Conservation (phyloP, 768 basidiomycete genomes). For the Leccinellum rugosiceps region DNA sequence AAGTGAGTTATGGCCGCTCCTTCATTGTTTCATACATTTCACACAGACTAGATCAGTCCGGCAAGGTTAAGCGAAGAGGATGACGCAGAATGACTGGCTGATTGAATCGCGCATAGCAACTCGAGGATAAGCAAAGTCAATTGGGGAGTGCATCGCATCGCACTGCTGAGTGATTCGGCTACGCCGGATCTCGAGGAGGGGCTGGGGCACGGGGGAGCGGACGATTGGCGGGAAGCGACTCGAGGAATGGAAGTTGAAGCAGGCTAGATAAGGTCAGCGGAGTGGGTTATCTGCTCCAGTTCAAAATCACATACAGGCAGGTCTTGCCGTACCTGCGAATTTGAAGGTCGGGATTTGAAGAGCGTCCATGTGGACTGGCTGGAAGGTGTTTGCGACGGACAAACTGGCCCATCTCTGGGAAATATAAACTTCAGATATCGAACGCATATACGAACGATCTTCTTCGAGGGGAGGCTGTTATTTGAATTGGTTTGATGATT, state of each 20-base stretch:
- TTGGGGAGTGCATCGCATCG: neutral
- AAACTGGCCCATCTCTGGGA: neutral
- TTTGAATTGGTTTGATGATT: neutral
- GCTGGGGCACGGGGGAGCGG: neutral
- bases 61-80: conserved; percentile 4
- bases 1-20: neutral
- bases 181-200: neutral
- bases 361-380: neutral
- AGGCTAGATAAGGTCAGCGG: neutral
- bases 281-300: neutral
- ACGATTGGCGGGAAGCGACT: neutral
- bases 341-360: neutral
- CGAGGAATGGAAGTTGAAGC: conserved; percentile 3
- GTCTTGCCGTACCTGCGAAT: neutral
- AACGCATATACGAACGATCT: neutral
- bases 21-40: neutral
- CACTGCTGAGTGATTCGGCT: neutral
- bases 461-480: neutral
- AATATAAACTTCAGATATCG: neutral
- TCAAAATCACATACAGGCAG: neutral
- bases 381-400: neutral
- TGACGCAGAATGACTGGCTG: neutral
- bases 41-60: neutral
- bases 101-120: neutral
- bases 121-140: neutral